Conservation (phyloP, 257 asterid genomes). For the Paulownia fortunei region DNA sequence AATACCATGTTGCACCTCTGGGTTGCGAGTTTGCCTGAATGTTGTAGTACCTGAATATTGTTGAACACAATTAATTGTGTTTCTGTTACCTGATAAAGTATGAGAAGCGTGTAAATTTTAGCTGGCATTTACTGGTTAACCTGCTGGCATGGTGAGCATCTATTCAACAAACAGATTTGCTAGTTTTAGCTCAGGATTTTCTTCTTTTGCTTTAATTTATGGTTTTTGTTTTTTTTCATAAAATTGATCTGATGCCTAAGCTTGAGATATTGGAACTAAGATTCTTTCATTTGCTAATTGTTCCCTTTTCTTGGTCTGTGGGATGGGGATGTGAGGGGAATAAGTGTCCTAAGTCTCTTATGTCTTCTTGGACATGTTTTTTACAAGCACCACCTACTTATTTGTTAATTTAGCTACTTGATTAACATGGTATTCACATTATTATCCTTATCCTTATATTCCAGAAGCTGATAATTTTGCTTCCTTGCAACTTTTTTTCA, state of each 20-base stretch:
- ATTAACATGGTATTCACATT: constrained; percentile 18
- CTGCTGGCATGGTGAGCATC: not conserved
- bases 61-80: not conserved
- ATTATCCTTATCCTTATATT: constrained; percentile 10
- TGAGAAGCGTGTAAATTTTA: not conserved
- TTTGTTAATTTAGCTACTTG: constrained; percentile 20
- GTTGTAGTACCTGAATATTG: not conserved
- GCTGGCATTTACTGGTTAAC: constrained; percentile 15
- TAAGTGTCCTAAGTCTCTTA: not conserved
- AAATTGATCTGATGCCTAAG: constrained; percentile 4
- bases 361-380: constrained; percentile 13
- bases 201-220: not conserved
- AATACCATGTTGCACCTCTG: not conserved
- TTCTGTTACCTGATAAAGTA: not conserved
- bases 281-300: not conserved
- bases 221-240: not conserved
- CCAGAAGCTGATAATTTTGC: constrained; percentile 29
- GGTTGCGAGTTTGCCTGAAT: not conserved
- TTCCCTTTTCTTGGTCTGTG: constrained; percentile 6
- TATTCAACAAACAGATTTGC: not conserved
- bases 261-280: not conserved
- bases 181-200: not conserved
- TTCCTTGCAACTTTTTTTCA: constrained; percentile 46
- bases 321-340: not conserved
- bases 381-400: constrained; percentile 2